phyloP scores from a whole-genome alignment of 352 stramenopile genomes.

The Phytopythium vexans region DNA sequence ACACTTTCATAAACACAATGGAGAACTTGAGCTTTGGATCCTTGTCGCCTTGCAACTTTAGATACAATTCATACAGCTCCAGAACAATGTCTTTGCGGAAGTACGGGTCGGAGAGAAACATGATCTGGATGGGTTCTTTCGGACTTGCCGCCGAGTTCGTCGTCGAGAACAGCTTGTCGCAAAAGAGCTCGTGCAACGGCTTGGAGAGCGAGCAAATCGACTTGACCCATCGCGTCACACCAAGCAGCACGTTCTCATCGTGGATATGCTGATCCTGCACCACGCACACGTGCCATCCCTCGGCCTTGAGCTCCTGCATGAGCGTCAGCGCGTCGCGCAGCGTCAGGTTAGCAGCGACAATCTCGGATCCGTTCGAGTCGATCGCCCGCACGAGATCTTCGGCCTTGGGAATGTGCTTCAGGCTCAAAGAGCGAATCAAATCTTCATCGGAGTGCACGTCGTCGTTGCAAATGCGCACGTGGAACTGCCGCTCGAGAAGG shows the following conservation, averaged over 20 bases:
- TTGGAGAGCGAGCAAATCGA: conserved; percentile 52
- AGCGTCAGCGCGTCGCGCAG: conserved; percentile 60
- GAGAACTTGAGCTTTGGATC: conserved; percentile 94
- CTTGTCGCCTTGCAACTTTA: conserved; percentile 93
- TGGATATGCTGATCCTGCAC: conserved; percentile 68
- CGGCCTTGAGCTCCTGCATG: conserved; percentile 73
- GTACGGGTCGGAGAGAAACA: conserved; percentile 94
- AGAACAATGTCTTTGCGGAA: conserved; percentile 92
- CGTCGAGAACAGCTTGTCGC: conserved; percentile 55
- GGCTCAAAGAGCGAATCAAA: conserved; percentile 90
- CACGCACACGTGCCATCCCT: conserved; percentile 84
- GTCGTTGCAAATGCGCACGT: conserved; percentile 96
- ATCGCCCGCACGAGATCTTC: conserved; percentile 66
- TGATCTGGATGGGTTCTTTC: conserved; percentile 81
- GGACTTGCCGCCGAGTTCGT: conserved; percentile 2
- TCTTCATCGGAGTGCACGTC: conserved; percentile 98
- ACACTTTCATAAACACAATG: conserved; percentile 80
- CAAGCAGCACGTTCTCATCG: conserved; percentile 63
- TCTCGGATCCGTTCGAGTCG: conserved; percentile 71
- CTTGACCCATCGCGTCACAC: conserved; percentile 77
- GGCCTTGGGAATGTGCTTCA: conserved; percentile 62
- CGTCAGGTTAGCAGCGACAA: conserved; percentile 51
- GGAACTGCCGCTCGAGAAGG: conserved; percentile 54
- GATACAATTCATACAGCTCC: conserved; percentile 92
- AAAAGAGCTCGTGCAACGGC: conserved; percentile 64